phyloP scores from a whole-genome alignment of 2,329 filamentous ascomycete species.

The Alternaria tenuissima region DNA sequence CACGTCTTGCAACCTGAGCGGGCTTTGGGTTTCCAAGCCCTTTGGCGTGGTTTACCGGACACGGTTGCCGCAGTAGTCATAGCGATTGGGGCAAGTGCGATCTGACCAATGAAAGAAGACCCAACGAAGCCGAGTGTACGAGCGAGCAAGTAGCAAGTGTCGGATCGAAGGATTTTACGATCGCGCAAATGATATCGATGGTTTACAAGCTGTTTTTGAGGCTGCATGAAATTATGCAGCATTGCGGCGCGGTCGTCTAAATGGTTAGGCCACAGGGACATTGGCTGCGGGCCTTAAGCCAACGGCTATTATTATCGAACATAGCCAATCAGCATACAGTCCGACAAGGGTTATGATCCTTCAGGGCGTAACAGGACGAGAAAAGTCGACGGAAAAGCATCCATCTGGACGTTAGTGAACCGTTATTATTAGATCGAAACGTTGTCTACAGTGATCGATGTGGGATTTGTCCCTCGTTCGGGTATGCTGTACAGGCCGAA shows the following conservation, averaged over 20 bases:
- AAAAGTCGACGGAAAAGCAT: background rate
- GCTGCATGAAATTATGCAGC: conserved; percentile 14
- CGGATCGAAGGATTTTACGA: conserved; percentile 4
- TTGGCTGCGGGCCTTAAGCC: background rate
- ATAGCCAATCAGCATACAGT: background rate
- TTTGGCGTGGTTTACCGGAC: conserved; percentile 22
- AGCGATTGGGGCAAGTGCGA: background rate
- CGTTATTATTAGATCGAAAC: background rate
- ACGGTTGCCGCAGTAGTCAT: conserved; percentile 13
- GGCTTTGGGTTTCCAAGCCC: conserved; percentile 27
- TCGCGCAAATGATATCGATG: conserved; percentile 10
- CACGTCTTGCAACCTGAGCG: conserved; percentile 28
- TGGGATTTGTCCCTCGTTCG: background rate
- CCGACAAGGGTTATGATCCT: background rate
- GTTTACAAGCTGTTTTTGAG: conserved; percentile 3
- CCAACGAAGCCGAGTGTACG: background rate
- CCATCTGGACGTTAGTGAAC: background rate
- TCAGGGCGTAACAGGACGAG: background rate
- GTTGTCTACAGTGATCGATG: background rate
- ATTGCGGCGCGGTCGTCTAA: conserved; percentile 10
- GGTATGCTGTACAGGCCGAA: background rate
- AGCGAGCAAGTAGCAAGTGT: background rate
- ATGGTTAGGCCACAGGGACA: conserved; percentile 1
- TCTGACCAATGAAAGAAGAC: background rate
- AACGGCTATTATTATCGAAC: background rate